Conservation (phyloP, 225 moss, liverwort and hornwort species). For the Physcomitrium patens region DNA sequence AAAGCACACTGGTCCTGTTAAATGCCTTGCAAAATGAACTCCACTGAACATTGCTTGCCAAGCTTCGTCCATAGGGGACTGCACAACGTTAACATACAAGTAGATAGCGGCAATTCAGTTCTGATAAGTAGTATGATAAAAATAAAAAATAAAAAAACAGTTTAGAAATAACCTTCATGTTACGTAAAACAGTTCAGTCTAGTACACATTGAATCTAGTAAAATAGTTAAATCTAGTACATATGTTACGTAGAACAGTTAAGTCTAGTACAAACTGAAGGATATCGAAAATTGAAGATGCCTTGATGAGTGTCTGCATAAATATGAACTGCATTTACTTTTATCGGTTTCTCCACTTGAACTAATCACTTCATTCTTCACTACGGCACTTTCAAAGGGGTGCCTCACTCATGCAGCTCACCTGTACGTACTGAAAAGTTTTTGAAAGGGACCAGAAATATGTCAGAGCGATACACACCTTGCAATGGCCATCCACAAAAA, state of each 20-base stretch:
- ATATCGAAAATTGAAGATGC: too few relatives aligned
- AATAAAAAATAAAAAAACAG: too few relatives aligned
- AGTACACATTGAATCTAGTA: too few relatives aligned
- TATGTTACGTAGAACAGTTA: background rate
- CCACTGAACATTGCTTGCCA: constrained; percentile 91
- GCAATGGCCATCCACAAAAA: constrained; percentile 94
- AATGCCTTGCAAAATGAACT: constrained; percentile 80
- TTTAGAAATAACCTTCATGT: constrained; percentile 5
- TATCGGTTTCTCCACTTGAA: background rate
- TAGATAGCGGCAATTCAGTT: constrained; percentile 8
- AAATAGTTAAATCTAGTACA: background rate
- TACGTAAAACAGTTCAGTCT: background rate
- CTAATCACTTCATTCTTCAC: background rate
- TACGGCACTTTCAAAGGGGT: background rate
- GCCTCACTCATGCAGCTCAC: background rate
- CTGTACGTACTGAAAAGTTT: background rate
- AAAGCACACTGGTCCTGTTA: constrained; percentile 84
- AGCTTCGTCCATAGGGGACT: constrained; percentile 96
- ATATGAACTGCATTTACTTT: background rate
- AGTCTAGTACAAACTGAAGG: too few relatives aligned
- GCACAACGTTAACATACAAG: constrained; percentile 37
- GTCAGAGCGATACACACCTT: constrained; percentile 43
- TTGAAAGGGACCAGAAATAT: background rate
- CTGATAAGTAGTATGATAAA: background rate
- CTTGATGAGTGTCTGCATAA: background rate